Evolutionary conservation across 2,329 filamentous ascomycete genomes (phyloP), one percentile per base, ranked within the genome.

Genomic region (Epichloe gansuensis): DNA sequence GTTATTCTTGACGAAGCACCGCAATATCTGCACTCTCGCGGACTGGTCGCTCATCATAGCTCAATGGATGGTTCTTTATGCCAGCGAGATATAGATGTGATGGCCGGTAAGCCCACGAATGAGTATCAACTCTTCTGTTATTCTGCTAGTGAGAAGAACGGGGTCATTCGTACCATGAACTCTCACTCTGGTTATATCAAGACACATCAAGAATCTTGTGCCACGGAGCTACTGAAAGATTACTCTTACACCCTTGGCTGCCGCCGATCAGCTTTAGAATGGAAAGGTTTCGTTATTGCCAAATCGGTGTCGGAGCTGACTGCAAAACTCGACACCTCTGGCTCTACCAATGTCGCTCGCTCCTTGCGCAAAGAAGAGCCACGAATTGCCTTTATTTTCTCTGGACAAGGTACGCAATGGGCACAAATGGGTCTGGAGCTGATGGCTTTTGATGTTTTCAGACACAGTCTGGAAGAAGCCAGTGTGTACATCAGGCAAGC

Each of bases 1-100:
- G 69, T 74, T 1, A 72, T 78, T 41, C 55, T 79, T 46, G 75
- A 79, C 43, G 74, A 75, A 52, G 71, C 72, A 3, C 64, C 68
- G 3, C 63, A 65, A 17, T 74, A 73, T 51, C 59, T 75, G 5
- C 56, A 61, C 3, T 59, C 65, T 38, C 62, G 63, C n/a, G 61
- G 61, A 1, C 50, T 74, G 25, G 44, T 55, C 5, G 69, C 65
- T 4, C 67, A 70, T 12, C 67, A 73, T 53, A 69, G 63, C 52
- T 68, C 65, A 5, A 35, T n/a, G 42, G 21, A 13, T 37, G 7
- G 4, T 13, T 23, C 47, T 12, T 21, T 25, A 12, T 39, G 31
- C 23, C 43, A 15, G 13, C 11, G 17, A 34, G 47, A 25, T 11
- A 15, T 13, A 15, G 25, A 45, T 1, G 1, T 41, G 5, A 21